phyloP scores from a whole-genome alignment of 768 basidiomycete genomes.

The Serendipita sp. region DNA sequence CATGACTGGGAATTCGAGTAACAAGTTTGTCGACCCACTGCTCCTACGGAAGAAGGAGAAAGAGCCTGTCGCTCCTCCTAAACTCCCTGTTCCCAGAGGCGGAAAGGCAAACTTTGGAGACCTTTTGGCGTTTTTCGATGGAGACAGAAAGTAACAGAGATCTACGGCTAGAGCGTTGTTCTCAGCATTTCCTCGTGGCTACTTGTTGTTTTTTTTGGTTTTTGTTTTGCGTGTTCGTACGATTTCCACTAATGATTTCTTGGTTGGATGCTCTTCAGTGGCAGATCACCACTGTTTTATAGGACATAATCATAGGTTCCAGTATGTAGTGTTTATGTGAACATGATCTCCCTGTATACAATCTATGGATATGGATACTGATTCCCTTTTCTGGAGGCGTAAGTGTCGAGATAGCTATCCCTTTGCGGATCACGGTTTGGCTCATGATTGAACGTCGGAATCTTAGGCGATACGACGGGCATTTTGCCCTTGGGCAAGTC shows the following conservation, averaged over 20 bases:
- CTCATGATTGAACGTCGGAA: no score
- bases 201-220: no score
- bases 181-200: not conserved
- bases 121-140: slow-evolving; percentile 72
- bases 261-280: not conserved
- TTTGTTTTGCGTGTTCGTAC: not conserved
- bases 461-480: no score
- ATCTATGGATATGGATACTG: no score
- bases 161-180: not conserved
- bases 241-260: not conserved
- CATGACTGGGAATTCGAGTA: slow-evolving; percentile 15
- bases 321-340: no score
- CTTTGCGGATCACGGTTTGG: no score
- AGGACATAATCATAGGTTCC: no score
- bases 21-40: slow-evolving; percentile 66
- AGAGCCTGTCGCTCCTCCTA: slow-evolving; percentile 23
- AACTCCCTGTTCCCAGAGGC: slow-evolving; percentile 32
- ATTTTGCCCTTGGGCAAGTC: no score
- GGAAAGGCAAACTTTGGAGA: slow-evolving; percentile 57
- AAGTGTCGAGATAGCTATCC: no score
- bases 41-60: slow-evolving; percentile 49
- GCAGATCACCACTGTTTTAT: no score
- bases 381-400: no score
- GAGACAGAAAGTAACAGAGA: slow-evolving; percentile 12
- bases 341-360: no score